These are phyloP conservation scores for Alternaria metachromatica DNA, from an alignment of 2,329 filamentous ascomycete species.

Conservation along the genomic window DNA sequence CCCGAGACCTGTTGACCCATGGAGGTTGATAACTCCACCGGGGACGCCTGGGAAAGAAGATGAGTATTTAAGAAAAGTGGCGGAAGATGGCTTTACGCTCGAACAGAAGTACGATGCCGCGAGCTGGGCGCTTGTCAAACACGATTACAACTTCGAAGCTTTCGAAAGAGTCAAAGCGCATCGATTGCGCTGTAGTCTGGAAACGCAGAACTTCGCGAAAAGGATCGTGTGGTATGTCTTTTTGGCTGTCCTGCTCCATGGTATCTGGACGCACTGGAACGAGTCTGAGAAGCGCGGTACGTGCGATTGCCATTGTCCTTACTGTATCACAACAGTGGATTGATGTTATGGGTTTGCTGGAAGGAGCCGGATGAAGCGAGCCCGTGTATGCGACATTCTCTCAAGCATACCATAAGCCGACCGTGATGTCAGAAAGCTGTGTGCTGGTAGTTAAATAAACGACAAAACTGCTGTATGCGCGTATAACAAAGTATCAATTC, in stretches of 20 bases:
- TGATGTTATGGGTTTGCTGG: not conserved
- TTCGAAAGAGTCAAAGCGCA: too few relatives aligned
- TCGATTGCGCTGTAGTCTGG: not conserved
- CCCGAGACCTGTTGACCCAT: not conserved
- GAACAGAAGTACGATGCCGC: not conserved
- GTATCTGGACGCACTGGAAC: not conserved
- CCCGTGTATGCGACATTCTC: fast-evolving
- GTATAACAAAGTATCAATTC: not conserved
- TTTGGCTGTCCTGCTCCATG: not conserved
- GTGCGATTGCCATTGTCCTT: not conserved
- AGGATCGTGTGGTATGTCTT: not conserved
- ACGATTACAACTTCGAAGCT: not conserved
- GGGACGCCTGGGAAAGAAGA: fast-evolving
- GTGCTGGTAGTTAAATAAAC: not conserved
- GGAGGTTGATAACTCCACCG: not conserved
- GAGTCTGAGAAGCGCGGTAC: not conserved
- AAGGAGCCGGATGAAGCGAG: not conserved
- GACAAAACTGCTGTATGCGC: not conserved
- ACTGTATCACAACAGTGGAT: not conserved
- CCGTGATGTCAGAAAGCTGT: not conserved
- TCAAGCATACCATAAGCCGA: not conserved
- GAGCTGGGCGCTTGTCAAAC: not conserved
- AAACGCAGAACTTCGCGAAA: not conserved
- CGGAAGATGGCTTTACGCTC: fast-evolving
- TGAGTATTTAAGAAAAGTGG: fast-evolving